A percentile compares a stretch with the other conserved stretches of the same genome.
Conservation (phyloP, 441 rosid species). For the Adansonia grandidieri region DNA sequence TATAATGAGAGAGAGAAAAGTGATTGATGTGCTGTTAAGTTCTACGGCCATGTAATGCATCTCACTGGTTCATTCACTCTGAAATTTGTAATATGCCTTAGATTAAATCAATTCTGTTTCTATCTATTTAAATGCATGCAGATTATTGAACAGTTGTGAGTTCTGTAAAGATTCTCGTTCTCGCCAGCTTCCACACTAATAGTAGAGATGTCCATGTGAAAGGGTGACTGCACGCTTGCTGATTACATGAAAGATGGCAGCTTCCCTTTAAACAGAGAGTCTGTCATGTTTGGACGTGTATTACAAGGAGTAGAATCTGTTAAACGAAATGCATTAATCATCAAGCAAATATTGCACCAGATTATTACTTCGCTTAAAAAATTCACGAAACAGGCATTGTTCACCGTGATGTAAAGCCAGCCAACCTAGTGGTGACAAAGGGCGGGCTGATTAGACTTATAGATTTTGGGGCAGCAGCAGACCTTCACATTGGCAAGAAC, state of each 20-base stretch:
- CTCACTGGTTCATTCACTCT: no score
- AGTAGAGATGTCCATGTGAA: slow-evolving; percentile 41
- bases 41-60: no score
- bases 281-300: slow-evolving; percentile 81
- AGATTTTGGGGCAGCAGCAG: slow-evolving; percentile 94
- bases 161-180: slow-evolving; percentile 23
- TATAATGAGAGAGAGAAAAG: no score
- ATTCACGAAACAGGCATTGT: slow-evolving; percentile 92
- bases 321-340: slow-evolving; percentile 75
- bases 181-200: slow-evolving; percentile 34
- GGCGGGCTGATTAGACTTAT: slow-evolving; percentile 89
- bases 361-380: slow-evolving; percentile 78
- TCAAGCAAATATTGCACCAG: slow-evolving; percentile 93
- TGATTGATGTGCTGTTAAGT: no score
- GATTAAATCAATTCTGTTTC: neutral
- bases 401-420: slow-evolving; percentile 91
- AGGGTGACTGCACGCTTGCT: slow-evolving; percentile 87
- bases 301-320: slow-evolving; percentile 75
- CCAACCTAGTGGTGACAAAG: slow-evolving; percentile 90
- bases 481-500: slow-evolving; percentile 94
- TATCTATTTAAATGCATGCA: slow-evolving; percentile 16
- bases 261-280: slow-evolving; percentile 86
- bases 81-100: no score
- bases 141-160: slow-evolving; percentile 17
- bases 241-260: slow-evolving; percentile 87